Conservation (phyloP, 1,284 basidiomycete genomes). For the Vanrija sp. region DNA sequence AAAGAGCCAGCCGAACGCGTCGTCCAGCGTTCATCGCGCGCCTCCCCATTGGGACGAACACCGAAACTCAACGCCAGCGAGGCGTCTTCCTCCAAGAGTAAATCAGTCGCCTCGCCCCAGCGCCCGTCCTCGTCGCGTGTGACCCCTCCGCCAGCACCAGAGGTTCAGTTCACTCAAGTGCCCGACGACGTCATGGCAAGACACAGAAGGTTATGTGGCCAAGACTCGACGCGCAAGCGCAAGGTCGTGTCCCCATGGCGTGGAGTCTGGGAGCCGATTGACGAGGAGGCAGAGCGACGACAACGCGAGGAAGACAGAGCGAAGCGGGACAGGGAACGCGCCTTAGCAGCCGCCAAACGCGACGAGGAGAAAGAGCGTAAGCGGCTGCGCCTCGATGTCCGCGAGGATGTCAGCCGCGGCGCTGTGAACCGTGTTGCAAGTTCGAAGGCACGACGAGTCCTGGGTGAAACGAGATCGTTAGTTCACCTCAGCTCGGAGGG, state of each 20-base stretch:
- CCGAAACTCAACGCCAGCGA: not conserved
- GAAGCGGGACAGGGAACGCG: not conserved
- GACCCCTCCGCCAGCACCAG: slow-evolving; percentile 1
- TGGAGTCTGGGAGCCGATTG: not conserved
- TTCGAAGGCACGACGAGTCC: not conserved
- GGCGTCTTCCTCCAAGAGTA: not conserved
- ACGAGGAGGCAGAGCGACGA: not conserved
- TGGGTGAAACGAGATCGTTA: slow-evolving; percentile 16
- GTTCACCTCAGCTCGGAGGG: slow-evolving; percentile 10
- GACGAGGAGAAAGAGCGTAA: slow-evolving; percentile 7
- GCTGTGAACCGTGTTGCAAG: not conserved
- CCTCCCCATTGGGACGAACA: too few relatives aligned
- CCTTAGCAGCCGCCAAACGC: too few relatives aligned
- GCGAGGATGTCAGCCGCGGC: not conserved
- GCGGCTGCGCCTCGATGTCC: not conserved
- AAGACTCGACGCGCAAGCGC: slow-evolving; percentile 15
- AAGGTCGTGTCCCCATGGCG: slow-evolving; percentile 17
- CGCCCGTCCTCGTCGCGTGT: not conserved
- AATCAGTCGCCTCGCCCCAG: not conserved
- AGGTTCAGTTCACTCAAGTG: slow-evolving; percentile 23
- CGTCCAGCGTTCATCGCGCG: too few relatives aligned
- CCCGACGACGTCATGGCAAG: slow-evolving; percentile 21
- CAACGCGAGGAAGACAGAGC: not conserved
- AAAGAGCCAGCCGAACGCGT: not conserved
- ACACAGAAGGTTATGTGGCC: slow-evolving; percentile 25